Base-by-base conservation (phyloP, 2,329 filamentous ascomycete genomes). In the Exophiala phaeomuriformis region DNA sequence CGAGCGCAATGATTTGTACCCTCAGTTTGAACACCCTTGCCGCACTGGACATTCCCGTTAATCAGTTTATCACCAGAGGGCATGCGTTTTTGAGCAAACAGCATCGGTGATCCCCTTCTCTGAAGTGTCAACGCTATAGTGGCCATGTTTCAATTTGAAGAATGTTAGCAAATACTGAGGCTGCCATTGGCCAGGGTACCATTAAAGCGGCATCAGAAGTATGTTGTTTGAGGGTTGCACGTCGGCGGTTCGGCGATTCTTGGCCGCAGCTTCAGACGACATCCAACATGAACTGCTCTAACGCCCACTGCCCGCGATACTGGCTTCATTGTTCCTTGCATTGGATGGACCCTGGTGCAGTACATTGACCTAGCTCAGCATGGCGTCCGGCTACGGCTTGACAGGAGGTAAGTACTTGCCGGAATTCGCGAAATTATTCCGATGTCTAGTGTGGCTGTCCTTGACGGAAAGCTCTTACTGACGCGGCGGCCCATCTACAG, bases 361-460 rank as follows among this genome's bases (percentile, higher is more conserved):
- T 27, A 46, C 41, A 6, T 28, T 30, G 29, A 8, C 27, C 5
- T 9, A 39, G n/a, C 58, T 59, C 61, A 70, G 62, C 66, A 77
- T 77, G 74, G 72, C 74, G 60, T 77, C 74, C 55, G 74, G 74
- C 54, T 76, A 72, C 63, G 74, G 74, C 65, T 65, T 94, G 71
- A 70, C 69, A 58, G 75, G 75, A 64, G 75, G 75, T 77, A 71
- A 59, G 73, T 71, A 12, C 29, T 32, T 5, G 5, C 31, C 19
- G 9, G 43, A 2, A 19, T 19, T 19, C 19, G 19, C 19, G 19
- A 19, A 19, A 19, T 19, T 2, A 19, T 19, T 19, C 19, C 19
- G 2, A 19, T 19, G 19, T 19, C 19, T 19, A 19, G 19, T 19
- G 19, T 19, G 1, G 2, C 19, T 19, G 19, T 19, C 19, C 19